A percentile compares a stretch with the other conserved stretches of the same genome.
These are phyloP conservation scores for Pestalotiopsis sp. DNA, from an alignment of 2,329 filamentous ascomycete genomes.

Conservation along the genomic window DNA sequence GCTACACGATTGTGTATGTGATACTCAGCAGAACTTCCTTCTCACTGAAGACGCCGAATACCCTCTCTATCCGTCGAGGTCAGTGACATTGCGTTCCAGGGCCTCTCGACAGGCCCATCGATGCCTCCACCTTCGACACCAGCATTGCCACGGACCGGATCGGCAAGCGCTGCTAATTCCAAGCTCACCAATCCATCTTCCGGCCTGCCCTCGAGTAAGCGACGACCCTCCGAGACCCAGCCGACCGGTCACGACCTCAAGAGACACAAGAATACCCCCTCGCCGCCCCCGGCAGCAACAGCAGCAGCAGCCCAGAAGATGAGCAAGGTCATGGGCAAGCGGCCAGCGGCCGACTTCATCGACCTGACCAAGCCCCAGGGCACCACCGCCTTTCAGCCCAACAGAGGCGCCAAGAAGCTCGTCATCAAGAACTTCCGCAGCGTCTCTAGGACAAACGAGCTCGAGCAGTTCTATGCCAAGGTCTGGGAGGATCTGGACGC, in stretches of 20 bases:
- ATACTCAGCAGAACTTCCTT: not conserved
- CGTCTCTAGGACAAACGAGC: slow-evolving; percentile 57
- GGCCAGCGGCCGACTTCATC: slow-evolving; percentile 33
- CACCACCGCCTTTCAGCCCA: slow-evolving; percentile 64
- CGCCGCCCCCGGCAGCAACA: slow-evolving; percentile 6
- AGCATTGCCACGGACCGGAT: slow-evolving; percentile 29
- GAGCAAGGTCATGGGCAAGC: slow-evolving; percentile 35
- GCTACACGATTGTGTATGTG: not conserved
- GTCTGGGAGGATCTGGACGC: slow-evolving; percentile 74
- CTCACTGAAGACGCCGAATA: not conserved
- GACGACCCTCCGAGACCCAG: slow-evolving; percentile 17
- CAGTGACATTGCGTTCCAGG: slow-evolving; percentile 12
- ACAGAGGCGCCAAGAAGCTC: slow-evolving; percentile 79
- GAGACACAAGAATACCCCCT: slow-evolving; percentile 1
- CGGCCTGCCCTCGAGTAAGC: slow-evolving; percentile 22
- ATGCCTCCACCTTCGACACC: slow-evolving; percentile 23
- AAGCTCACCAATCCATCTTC: slow-evolving; percentile 24
- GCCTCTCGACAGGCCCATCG: slow-evolving; percentile 10
- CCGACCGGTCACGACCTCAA: slow-evolving; percentile 12
- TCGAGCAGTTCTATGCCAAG: slow-evolving; percentile 76
- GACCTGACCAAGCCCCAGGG: slow-evolving; percentile 45
- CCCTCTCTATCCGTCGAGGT: not conserved
- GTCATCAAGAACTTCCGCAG: slow-evolving; percentile 90
- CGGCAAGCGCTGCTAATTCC: slow-evolving; percentile 25
- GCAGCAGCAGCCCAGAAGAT: slow-evolving; percentile 19